Base-by-base conservation (phyloP, 2,329 filamentous ascomycete genomes). In the Xylariaceae sp. region DNA sequence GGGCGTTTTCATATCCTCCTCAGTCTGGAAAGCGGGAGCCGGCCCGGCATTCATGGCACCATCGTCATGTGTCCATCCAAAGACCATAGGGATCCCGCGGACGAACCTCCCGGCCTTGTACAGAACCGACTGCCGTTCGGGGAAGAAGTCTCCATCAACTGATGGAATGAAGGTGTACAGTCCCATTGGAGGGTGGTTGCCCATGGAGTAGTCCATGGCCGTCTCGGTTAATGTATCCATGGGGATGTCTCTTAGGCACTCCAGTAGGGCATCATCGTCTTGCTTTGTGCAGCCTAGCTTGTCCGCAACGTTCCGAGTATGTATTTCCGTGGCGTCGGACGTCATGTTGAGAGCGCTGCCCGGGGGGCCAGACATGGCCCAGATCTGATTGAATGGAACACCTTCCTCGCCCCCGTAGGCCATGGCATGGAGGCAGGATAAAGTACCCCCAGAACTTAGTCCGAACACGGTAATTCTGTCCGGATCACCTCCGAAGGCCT, bases 351-450 rank as follows among this genome's bases (percentile, higher is more conserved):
- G 29, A 3, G 51, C 52, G 7, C 52, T 56, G 15, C 52, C 54
- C 4, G 54, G 53, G 5, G 52, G 53, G 1, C 54, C 54, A 3
- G 50, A 55, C 51, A 58, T 58, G 12, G 44, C 37, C 54, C 53
- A 57, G 2, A 39, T 48, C 32, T 50, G 47, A 3, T 44, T 48
- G 22, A 58, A 58, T 2, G 55, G 56, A 5, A 53, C 50, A 2
- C 52, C 53, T 29, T 49, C 33, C 34, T 49, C 41, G 7, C 53
- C 55, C 5, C 46, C 53, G 25, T 48, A 56, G 1, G 51, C 37
- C 40, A 53, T 33, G 5, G 50, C 31, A 5, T 58, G 54, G 27
- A 55, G 37, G 3, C 44, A 47, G 2, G 40, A 31, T 9, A 46
- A 45, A 1, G 50, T 50, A 0, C 49, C 47, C 2, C 45, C 49